Conservation (phyloP, 2,329 filamentous ascomycete species). For the Trichophaea hybrida region DNA sequence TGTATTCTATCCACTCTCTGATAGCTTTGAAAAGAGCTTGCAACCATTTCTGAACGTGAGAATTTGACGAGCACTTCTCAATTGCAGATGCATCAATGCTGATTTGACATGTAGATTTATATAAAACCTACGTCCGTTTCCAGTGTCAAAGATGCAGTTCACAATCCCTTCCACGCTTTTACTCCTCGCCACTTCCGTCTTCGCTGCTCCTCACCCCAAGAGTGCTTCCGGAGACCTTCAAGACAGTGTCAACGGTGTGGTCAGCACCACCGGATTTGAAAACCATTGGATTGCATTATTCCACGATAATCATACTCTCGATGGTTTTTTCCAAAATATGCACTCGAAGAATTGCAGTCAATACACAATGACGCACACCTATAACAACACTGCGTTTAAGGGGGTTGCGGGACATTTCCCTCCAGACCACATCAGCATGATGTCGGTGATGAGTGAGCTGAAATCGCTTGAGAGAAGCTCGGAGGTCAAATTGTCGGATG, state of each 20-base stretch:
- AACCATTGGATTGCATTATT: constrained; percentile 24
- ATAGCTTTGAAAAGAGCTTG: not conserved
- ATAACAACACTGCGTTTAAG: constrained; percentile 26
- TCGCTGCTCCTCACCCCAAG: not conserved
- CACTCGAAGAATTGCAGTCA: too few species aligned
- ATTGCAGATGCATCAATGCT: not conserved
- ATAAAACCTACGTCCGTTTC: not conserved
- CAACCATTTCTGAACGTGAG: not conserved
- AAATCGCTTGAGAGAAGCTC: constrained; percentile 17
- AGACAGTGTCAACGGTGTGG: not conserved
- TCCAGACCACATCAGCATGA: constrained; percentile 14
- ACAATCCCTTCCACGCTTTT: not conserved
- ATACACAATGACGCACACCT: constrained; percentile 30
- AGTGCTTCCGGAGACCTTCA: not conserved
- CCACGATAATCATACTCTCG: constrained; percentile 21
- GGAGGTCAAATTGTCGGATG: constrained; percentile 12
- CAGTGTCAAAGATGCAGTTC: not conserved
- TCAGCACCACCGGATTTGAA: constrained; percentile 16
- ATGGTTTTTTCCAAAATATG: not conserved
- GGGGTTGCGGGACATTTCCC: constrained; percentile 25
- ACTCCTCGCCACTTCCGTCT: not conserved
- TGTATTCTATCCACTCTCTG: not conserved
- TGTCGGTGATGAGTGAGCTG: constrained; percentile 17
- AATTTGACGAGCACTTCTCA: not conserved
- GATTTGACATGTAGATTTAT: not conserved